Base-by-base conservation (phyloP, 2,329 filamentous ascomycete species). In the Apiospora rasikravindrae region DNA sequence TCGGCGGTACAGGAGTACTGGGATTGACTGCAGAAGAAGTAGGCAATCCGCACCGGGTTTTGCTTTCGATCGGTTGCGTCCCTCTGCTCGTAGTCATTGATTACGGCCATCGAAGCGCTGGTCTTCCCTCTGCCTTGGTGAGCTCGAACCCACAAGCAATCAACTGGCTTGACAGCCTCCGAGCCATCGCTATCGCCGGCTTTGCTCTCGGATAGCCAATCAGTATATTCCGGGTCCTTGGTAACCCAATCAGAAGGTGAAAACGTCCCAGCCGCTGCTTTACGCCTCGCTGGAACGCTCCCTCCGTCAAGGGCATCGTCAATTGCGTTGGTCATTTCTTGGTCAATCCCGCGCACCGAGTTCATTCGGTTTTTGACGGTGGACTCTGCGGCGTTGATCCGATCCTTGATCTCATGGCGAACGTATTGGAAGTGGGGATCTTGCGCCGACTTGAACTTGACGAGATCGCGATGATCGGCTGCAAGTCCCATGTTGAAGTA, bases 71-170 rank as follows among this genome's bases (percentile, higher is more conserved):
- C 71, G 33, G 22, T 2, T 22, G 74, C 73, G 16, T 75, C 74
- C 11, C 70, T 70, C 33, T 76, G 73, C 33, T 84, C 81, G 11
- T 84, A 80, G 57, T 81, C 78, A 10, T 82, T 76, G 0, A 85
- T 72, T 2, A 80, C 82, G 0, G 83, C 82, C 69, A 85, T 73
- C 0, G 82, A 80, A 0, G 82, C 83, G 40, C 82, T 83, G 0
- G 83, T 84, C 72, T 85, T 85, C 5, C 83, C 83, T 70, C 82
- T 78, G 4, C 83, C 83, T 70, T 85, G 82, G 1, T 80, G 82
- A 2, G 83, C 83, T 14, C 82, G 79, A 19, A 85, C 77, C 81
- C 83, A 85, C 1, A 85, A 70, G 22, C 77, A 83, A 71, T 84
- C 81, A 4, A 77, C 78, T 16, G 71, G 37, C 26, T 67, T 73